Base-by-base conservation (phyloP, 768 basidiomycete species). In the Pisolithus orientalis region DNA sequence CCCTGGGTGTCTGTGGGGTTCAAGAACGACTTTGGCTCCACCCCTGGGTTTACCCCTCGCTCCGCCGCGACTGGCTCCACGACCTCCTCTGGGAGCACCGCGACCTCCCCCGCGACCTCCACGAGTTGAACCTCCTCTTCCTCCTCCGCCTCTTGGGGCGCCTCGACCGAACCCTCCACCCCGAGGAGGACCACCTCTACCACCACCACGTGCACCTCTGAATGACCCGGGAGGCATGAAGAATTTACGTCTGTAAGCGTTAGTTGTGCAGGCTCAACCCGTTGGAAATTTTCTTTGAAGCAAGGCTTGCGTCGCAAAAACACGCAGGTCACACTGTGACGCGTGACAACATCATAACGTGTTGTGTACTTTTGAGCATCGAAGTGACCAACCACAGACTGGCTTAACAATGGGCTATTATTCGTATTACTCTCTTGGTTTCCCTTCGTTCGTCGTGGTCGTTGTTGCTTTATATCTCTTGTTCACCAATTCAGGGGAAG, bases 1-100 rank as follows among this genome's bases (percentile, higher is more conserved):
- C 47, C 96, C 96, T 32, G 83, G 72, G 70, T 99, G 96, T 65
- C 87, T 80, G 76, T 99, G 96, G 0, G 95, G 94, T 69, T 98
- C 94, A 56, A 99, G 76, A 58, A 95, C 83, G 49, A 93, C 92
- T 60, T 88, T 92, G 37, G 92, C 74, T 2, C 92, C 93, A 24
- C 94, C 94, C 58, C 70, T 79, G 3, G 80, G 84, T 10, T 91
- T 90, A 3, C 88, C 84, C 11, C 83, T 68, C 10, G 79, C 84
- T 5, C 85, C 84, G 1, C 84, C 65, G 13, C 80, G 71, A n/a
- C 81, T 68, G 14, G 75, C 73, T 16, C 78, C 73, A 25, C 79
- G 70, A 16, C 70, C 69, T 9, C 74, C 73, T 16, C 78, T 70
- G 8, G 73, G 64, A 13, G 72, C 72, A 17, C 66, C 64, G 21